Conservation (phyloP, 176 grass and related monocot genomes). For the Bromus sterilis region DNA sequence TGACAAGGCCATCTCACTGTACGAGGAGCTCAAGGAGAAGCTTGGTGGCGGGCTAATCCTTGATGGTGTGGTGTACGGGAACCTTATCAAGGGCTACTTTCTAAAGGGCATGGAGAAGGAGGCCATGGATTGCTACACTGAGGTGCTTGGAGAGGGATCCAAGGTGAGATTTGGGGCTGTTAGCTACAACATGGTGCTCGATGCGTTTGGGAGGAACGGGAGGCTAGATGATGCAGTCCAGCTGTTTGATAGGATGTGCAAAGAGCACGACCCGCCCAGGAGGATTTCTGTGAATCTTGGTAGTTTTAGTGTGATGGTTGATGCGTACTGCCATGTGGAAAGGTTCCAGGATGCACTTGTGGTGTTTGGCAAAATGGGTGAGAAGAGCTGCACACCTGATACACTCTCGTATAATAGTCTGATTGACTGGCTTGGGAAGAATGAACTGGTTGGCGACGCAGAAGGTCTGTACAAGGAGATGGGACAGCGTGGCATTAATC, state of each 20-base stretch:
- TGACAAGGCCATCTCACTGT: slow-evolving; percentile 42
- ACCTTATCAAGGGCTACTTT: slow-evolving; percentile 87
- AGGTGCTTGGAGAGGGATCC: slow-evolving; percentile 58
- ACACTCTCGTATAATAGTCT: slow-evolving; percentile 74
- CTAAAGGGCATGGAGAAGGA: slow-evolving; percentile 62
- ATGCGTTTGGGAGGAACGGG: slow-evolving; percentile 54
- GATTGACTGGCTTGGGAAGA: slow-evolving; percentile 75
- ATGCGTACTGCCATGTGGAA: slow-evolving; percentile 53
- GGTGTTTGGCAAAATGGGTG: slow-evolving; percentile 58
- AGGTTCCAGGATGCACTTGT: slow-evolving; percentile 57
- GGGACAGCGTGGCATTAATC: slow-evolving; percentile 47
- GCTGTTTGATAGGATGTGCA: slow-evolving; percentile 68
- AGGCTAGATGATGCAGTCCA: slow-evolving; percentile 55
- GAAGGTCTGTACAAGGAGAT: slow-evolving; percentile 57
- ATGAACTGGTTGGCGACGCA: slow-evolving; percentile 47
- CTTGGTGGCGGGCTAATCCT: slow-evolving; percentile 29
- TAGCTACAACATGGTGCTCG: slow-evolving; percentile 73
- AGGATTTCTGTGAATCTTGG: slow-evolving; percentile 67
- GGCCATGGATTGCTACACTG: slow-evolving; percentile 51
- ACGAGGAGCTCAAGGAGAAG: slow-evolving; percentile 74
- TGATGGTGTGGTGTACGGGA: slow-evolving; percentile 66
- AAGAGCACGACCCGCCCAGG: slow-evolving; percentile 55
- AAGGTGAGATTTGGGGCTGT: slow-evolving; percentile 46
- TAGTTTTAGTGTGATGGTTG: slow-evolving; percentile 71
- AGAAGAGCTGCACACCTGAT: slow-evolving; percentile 58